Percentiles rank a stretch among this genome's conserved stretches.
phyloP scores from a whole-genome alignment of 2,329 filamentous ascomycete genomes.

The Ophiostoma quercus region DNA sequence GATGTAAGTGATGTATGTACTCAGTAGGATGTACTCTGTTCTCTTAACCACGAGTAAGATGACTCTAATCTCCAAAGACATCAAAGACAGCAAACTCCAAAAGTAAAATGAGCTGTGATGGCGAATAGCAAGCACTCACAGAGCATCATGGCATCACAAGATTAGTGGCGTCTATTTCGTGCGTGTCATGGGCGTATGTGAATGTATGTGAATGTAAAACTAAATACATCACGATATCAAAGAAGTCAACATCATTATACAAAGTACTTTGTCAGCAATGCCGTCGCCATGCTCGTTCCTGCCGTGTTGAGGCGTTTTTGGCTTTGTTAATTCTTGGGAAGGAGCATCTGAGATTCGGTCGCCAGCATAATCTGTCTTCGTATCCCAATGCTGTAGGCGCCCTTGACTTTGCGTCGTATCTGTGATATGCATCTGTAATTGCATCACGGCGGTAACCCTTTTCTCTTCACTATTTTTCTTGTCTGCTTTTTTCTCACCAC shows the following conservation, averaged over 20 bases:
- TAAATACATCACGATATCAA: no score
- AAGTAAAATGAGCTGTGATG: not conserved
- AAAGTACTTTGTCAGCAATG: not conserved
- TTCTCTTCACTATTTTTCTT: not conserved
- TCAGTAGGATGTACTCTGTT: no score
- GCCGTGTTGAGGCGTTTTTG: not conserved
- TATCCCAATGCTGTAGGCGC: no score
- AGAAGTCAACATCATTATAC: no score
- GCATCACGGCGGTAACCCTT: not conserved
- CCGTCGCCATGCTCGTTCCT: not conserved
- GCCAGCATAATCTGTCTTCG: no score
- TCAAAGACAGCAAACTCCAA: not conserved
- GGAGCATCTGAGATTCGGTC: constrained; percentile 7
- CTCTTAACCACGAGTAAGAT: no score
- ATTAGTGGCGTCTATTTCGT: not conserved
- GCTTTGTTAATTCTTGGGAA: not conserved
- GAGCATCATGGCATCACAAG: constrained; percentile 4
- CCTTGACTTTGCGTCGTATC: no score
- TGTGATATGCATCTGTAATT: not conserved
- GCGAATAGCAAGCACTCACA: not conserved
- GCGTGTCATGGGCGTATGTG: not conserved
- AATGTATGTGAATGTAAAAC: not conserved
- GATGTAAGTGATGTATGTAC: not conserved
- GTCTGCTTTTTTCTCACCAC: not conserved
- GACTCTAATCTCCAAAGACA: no score